Conservation (phyloP, 441 rosid genomes). For the Bocquillonia castaneifolia region DNA sequence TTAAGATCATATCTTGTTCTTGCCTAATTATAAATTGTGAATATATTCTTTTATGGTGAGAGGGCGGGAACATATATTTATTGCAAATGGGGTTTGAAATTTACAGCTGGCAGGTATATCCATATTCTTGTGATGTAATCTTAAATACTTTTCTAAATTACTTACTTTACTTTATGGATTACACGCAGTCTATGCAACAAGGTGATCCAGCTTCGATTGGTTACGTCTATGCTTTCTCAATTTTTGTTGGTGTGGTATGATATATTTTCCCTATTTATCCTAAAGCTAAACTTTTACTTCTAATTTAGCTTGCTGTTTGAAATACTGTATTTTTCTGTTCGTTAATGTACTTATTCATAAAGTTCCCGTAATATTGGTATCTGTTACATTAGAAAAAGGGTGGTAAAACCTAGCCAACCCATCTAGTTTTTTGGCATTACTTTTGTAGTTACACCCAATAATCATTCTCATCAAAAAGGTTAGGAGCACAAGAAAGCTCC, state of each 20-base stretch:
- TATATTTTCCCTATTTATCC: background rate
- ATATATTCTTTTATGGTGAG: background rate
- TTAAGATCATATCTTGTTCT: background rate
- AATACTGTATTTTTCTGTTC: background rate
- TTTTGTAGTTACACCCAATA: no score
- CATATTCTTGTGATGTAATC: conserved; percentile 4
- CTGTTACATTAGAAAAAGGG: background rate
- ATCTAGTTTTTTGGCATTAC: background rate
- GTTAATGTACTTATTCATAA: background rate
- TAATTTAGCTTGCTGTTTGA: background rate
- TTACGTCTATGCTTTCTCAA: conserved; percentile 81
- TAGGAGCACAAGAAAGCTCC: no score
- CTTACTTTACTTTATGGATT: conserved; percentile 24
- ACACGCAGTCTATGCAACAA: conserved; percentile 95
- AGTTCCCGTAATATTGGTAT: no score
- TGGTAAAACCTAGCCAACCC: background rate
- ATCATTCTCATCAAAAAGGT: no score
- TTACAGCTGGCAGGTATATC: background rate
- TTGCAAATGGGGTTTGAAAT: background rate
- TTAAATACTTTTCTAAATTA: background rate
- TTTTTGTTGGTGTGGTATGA: conserved; percentile 95
- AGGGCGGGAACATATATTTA: background rate
- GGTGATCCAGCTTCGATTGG: conserved; percentile 96
- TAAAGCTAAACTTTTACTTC: background rate
- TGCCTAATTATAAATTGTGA: background rate